Conservation (phyloP, 1,284 basidiomycete species). For the Rhodotorula sp. region DNA sequence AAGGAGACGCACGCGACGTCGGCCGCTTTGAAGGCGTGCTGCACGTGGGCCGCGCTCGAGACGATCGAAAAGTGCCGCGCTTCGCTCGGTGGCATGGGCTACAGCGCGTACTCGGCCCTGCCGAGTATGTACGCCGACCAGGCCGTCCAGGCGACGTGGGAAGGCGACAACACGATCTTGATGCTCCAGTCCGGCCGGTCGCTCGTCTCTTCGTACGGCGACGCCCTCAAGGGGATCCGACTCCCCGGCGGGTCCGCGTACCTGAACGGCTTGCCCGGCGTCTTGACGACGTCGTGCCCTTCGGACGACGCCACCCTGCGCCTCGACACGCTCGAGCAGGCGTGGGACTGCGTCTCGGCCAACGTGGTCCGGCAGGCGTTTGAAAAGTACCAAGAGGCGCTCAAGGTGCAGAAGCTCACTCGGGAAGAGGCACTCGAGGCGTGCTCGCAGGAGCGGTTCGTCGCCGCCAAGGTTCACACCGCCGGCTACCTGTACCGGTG, state of each 20-base stretch:
- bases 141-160: constrained; percentile 37
- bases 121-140: constrained; percentile 52
- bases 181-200: constrained; percentile 58
- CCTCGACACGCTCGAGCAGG: constrained; percentile 55
- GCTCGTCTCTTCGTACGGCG: constrained; percentile 55
- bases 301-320: constrained; percentile 32
- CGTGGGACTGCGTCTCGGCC: constrained; percentile 57
- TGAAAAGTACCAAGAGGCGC: constrained; percentile 52
- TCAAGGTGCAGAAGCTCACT: constrained; percentile 52
- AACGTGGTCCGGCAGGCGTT: constrained; percentile 59
- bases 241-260: constrained; percentile 55
- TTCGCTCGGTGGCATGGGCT: constrained; percentile 60
- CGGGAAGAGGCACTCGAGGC: constrained; percentile 58
- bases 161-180: constrained; percentile 59
- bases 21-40: constrained; percentile 61
- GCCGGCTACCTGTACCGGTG: constrained; percentile 46
- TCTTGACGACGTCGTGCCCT: constrained; percentile 52
- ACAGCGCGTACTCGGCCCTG: constrained; percentile 59
- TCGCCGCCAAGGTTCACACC: constrained; percentile 57
- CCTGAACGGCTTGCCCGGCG: constrained; percentile 52
- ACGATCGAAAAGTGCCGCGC: constrained; percentile 58
- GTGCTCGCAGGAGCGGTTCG: constrained; percentile 58
- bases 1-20: constrained; percentile 62
- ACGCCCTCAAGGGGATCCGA: constrained; percentile 54
- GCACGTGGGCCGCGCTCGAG: constrained; percentile 60